A percentile compares a stretch with the other conserved stretches of the same genome.
Evolutionary conservation across 345 rosid genomes (phyloP).

Genomic region (Cardiospermum halicacabum): DNA sequence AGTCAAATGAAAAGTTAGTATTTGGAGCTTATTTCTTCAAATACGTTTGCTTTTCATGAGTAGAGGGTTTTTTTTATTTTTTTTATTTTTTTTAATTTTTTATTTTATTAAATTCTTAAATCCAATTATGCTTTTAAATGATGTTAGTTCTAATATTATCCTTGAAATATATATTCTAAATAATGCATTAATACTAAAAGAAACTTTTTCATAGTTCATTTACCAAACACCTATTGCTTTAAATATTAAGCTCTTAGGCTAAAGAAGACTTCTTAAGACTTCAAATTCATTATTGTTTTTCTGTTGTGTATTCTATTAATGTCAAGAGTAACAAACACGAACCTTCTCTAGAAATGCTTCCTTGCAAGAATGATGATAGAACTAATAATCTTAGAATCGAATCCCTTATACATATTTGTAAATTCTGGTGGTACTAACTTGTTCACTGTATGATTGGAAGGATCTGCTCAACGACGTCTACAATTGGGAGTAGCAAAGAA

Average conservation of each 20-base stretch:
- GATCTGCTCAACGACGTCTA: conserved; percentile 68
- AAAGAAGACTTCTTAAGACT: neutral
- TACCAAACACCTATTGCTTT: too few species aligned
- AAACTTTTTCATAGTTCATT: too few species aligned
- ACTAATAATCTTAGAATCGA: neutral
- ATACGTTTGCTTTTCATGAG: too few species aligned
- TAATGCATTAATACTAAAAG: too few species aligned
- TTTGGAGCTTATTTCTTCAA: too few species aligned
- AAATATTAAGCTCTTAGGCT: too few species aligned
- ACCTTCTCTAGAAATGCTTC: neutral
- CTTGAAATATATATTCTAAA: too few species aligned
- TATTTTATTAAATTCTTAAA: too few species aligned
- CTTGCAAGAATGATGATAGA: neutral
- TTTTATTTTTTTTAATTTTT: neutral
- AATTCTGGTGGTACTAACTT: conserved; percentile 10
- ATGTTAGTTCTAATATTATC: too few species aligned
- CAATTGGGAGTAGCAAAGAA: conserved; percentile 89
- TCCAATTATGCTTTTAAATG: too few species aligned
- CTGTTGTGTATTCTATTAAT: neutral
- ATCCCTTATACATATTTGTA: too few species aligned
- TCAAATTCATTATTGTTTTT: neutral
- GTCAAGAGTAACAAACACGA: neutral
- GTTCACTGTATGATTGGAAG: conserved; percentile 30
- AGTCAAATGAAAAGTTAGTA: too few species aligned
- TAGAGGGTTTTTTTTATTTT: neutral